These are phyloP conservation scores for Saccharomycopsis crataegensis DNA, from an alignment of 1,139 yeast species.

Conservation along the genomic window DNA sequence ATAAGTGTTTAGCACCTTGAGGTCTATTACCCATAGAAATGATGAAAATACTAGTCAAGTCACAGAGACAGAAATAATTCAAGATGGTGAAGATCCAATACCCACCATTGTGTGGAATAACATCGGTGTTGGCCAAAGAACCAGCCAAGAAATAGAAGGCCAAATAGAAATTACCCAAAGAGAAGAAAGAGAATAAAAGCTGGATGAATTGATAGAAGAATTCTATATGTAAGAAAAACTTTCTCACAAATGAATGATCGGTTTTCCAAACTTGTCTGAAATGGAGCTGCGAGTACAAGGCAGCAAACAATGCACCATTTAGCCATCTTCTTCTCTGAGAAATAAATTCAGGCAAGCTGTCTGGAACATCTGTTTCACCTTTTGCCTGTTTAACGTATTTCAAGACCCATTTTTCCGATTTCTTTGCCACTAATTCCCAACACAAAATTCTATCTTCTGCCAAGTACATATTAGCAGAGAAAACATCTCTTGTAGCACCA, in stretches of 20 bases:
- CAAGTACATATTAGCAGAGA: conserved; percentile 93
- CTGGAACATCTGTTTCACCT: conserved; percentile 98
- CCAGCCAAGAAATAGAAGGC: conserved; percentile 93
- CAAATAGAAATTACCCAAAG: conserved; percentile 81
- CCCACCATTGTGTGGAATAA: conserved; percentile 62
- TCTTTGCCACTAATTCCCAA: conserved; percentile 94
- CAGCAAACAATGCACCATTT: conserved; percentile 96
- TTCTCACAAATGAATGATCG: conserved; percentile 70
- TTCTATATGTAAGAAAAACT: conserved; percentile 73
- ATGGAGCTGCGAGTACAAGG: conserved; percentile 77
- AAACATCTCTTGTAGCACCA: conserved; percentile 62
- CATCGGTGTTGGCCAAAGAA: conserved; percentile 47
- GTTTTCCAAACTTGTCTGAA: conserved; percentile 79
- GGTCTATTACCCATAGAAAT: conserved; percentile 96
- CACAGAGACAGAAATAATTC: conserved; percentile 76
- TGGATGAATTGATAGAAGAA: conserved; percentile 74
- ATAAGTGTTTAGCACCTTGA: conserved; percentile 75
- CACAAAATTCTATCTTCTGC: conserved; percentile 97
- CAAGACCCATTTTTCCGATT: conserved; percentile 81
- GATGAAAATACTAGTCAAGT: conserved; percentile 75
- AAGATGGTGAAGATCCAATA: conserved; percentile 75
- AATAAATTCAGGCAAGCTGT: conserved; percentile 78
- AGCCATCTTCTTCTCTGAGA: conserved; percentile 97
- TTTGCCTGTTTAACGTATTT: conserved; percentile 89
- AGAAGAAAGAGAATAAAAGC: conserved; percentile 78